Evolutionary conservation across 2,329 filamentous ascomycete genomes (phyloP), one percentile per base, ranked within the genome.

Genomic region (Diplocarpon rosae): DNA sequence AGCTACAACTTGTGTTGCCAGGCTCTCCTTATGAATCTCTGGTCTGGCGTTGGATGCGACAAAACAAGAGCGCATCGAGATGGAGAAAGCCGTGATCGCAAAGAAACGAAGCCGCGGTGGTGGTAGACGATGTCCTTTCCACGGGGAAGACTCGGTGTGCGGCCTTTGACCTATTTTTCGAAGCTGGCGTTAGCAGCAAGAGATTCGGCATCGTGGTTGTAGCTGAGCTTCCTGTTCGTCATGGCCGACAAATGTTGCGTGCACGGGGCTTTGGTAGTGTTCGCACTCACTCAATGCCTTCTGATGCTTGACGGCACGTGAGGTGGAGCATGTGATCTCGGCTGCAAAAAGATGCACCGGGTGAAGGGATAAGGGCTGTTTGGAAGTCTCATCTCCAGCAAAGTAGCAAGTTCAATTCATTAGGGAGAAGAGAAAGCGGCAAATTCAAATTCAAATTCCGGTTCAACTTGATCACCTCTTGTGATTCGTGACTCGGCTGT

Each of bases 1-100:
- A 7, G 76, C 76, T 0, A 72, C 63, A 0, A 9, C 76, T 29
- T 75, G 70, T 6, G 65, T 69, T 17, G 9, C 7, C 33, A 80
- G 71, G 56, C 27, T 55, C 1, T 27, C 58, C 0, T 82, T 75
- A 2, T 63, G 78, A 56, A 72, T 81, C 33, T 77, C 75, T 0
- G 69, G 69, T 45, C 59, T 57, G n/a, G 43, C 42, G 39, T 50
- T 24, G 20, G 30, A 57, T 1, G 45, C 52, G 1, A 38, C 53
- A 12, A 38, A 44, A 5, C 49, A 48, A 39, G 59, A 65, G 31
- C 56, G 47, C 28, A 66, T 80, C 6, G 75, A 76, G 60, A 73
- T 80, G 56, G 63, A 63, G 13, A 54, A 53, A 14, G 61, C 68
- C 61, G 59, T 60, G 31, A 28, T 80, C 14, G 52, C 62, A 0